phyloP scores from a whole-genome alignment of 1,284 basidiomycete genomes.

The Sphaerobolus stellatus region DNA sequence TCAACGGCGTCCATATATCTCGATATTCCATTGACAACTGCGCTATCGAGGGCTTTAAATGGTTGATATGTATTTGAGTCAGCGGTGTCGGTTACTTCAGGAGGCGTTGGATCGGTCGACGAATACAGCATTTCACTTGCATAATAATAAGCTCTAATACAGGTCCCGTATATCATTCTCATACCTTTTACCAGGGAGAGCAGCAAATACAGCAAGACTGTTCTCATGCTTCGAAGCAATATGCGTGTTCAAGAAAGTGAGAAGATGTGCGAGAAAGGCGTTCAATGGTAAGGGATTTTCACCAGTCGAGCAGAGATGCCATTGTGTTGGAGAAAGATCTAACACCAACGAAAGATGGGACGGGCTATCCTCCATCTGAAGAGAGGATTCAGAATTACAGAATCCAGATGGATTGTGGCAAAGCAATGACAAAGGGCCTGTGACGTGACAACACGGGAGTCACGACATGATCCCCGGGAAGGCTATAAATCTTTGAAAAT shows the following conservation, averaged over 20 bases:
- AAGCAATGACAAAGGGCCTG: too few relatives aligned
- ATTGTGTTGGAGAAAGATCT: slow-evolving; percentile 81
- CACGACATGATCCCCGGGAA: too few relatives aligned
- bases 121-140: slow-evolving; percentile 75
- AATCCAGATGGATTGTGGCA: neutral
- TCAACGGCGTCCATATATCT: slow-evolving; percentile 58
- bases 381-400: neutral
- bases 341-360: slow-evolving; percentile 80
- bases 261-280: slow-evolving; percentile 74
- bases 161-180: slow-evolving; percentile 24
- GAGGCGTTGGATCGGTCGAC: slow-evolving; percentile 46
- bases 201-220: slow-evolving; percentile 87
- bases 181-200: slow-evolving; percentile 78
- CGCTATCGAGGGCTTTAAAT: slow-evolving; percentile 72
- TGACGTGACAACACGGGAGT: too few relatives aligned
- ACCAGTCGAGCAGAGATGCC: slow-evolving; percentile 58
- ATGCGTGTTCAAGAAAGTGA: slow-evolving; percentile 92
- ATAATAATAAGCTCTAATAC: slow-evolving; percentile 6
- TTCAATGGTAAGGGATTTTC: slow-evolving; percentile 57
- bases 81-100: slow-evolving; percentile 36
- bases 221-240: slow-evolving; percentile 91
- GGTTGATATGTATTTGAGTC: slow-evolving; percentile 83
- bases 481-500: too few relatives aligned
- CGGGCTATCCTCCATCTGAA: slow-evolving; percentile 25
- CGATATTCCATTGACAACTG: slow-evolving; percentile 62